Conservation (phyloP, 2,329 filamentous ascomycete species). For the Aspergillus carbonarius region DNA sequence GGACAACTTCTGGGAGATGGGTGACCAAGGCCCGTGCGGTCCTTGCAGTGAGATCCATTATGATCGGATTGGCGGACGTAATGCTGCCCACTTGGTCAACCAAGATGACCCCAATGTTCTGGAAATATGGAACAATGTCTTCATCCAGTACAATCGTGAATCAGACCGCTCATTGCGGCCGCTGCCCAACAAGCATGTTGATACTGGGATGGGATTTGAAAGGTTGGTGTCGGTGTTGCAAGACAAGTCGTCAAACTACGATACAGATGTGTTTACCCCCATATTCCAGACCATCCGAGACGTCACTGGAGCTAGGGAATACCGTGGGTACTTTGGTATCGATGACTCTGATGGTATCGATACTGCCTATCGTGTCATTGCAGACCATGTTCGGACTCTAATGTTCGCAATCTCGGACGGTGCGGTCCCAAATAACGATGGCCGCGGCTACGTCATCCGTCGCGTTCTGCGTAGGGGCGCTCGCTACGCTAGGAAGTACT, state of each 20-base stretch:
- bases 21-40: constrained; percentile 93
- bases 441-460: constrained; percentile 91
- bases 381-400: constrained; percentile 87
- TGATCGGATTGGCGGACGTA: constrained; percentile 88
- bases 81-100: constrained; percentile 88
- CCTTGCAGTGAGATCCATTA: constrained; percentile 98
- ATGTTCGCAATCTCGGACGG: constrained; percentile 95
- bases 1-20: constrained; percentile 99
- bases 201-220: constrained; percentile 97
- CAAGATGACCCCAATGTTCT: constrained; percentile 94
- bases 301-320: constrained; percentile 78
- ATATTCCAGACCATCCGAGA: constrained; percentile 83
- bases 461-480: constrained; percentile 86
- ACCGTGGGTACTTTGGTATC: constrained; percentile 85
- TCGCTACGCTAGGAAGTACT: constrained; percentile 93
- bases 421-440: constrained; percentile 88
- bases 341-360: constrained; percentile 91
- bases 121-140: constrained; percentile 99
- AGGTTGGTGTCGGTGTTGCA: constrained; percentile 90
- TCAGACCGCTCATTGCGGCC: constrained; percentile 78
- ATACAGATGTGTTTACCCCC: constrained; percentile 93
- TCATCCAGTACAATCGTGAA: constrained; percentile 97
- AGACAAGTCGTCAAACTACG: constrained; percentile 89
- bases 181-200: constrained; percentile 90
- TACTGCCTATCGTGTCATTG: constrained; percentile 92